Conservation (phyloP, 176 grass and related monocot species). For the Hsuehochloa calcarea region DNA sequence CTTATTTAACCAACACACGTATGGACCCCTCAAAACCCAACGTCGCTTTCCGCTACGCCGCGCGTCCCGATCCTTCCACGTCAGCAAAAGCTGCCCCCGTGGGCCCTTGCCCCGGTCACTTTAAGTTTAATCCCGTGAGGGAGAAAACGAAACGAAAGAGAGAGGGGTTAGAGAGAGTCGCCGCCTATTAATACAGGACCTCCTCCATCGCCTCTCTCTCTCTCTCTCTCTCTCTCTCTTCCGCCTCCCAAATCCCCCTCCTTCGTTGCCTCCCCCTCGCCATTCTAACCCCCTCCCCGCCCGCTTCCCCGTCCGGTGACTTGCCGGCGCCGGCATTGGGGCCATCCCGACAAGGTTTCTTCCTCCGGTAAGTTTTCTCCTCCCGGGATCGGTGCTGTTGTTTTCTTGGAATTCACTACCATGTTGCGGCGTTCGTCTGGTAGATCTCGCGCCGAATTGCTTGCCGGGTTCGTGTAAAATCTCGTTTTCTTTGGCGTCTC, state of each 20-base stretch:
- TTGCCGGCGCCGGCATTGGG: slow-evolving; percentile 32
- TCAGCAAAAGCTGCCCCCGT: background rate
- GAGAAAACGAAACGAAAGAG: slow-evolving; percentile 25
- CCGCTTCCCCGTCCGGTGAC: background rate
- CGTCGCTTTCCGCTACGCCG: slow-evolving; percentile 12
- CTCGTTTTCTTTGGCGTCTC: background rate
- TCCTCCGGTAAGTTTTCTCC: slow-evolving; percentile 18
- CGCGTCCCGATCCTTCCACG: fast-evolving
- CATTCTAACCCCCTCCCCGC: background rate
- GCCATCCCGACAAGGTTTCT: background rate
- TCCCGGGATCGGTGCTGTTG: background rate
- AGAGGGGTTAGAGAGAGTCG: background rate
- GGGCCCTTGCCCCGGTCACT: background rate
- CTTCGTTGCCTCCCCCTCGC: background rate
- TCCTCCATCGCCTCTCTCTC: slow-evolving; percentile 2
- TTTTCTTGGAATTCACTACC: background rate
- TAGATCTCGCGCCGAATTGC: slow-evolving; percentile 38
- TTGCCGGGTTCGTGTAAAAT: background rate
- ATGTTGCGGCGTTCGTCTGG: background rate
- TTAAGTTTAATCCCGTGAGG: slow-evolving; percentile 16
- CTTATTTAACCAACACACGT: background rate
- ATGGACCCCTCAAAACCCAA: background rate
- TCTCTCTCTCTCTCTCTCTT: background rate
- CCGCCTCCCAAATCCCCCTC: background rate
- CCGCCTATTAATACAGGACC: slow-evolving; percentile 57